Conservation (phyloP, 306 rosid genomes). For the Fragaria ananassa region DNA sequence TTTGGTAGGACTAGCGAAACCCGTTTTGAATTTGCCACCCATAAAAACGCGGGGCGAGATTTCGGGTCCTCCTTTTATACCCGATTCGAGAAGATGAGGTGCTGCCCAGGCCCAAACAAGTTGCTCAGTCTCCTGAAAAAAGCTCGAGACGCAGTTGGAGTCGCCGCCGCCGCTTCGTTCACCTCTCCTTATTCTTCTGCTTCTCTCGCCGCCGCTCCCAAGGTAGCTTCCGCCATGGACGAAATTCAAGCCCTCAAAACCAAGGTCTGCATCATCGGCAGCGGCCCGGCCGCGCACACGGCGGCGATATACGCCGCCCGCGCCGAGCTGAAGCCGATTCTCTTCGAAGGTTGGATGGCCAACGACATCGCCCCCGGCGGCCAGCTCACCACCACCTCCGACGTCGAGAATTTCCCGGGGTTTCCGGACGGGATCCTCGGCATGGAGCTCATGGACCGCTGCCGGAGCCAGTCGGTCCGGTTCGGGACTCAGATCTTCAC, state of each 20-base stretch:
- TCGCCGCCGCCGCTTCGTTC: constrained; percentile 15
- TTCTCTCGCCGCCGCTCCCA: constrained; percentile 17
- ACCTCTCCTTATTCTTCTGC: constrained; percentile 17
- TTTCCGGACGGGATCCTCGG: constrained; percentile 72
- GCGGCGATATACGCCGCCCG: constrained; percentile 83
- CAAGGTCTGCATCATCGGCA: constrained; percentile 75
- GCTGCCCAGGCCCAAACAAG: not conserved
- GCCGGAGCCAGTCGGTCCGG: constrained; percentile 56
- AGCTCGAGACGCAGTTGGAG: constrained; percentile 29
- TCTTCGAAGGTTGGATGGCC: constrained; percentile 92
- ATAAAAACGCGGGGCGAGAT: not conserved
- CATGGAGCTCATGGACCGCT: constrained; percentile 72
- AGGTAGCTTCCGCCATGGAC: constrained; percentile 29
- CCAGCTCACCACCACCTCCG: constrained; percentile 85
- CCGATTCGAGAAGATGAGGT: constrained; percentile 10
- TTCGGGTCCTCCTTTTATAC: not conserved
- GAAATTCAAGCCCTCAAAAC: constrained; percentile 44
- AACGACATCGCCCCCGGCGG: constrained; percentile 85
- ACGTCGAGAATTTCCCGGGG: constrained; percentile 86
- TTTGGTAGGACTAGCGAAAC: not conserved
- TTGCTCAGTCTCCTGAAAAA: constrained; percentile 27
- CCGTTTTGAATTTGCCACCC: not conserved
- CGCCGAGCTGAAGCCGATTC: constrained; percentile 77
- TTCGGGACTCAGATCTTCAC: constrained; percentile 78
- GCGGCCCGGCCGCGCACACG: constrained; percentile 87